Evolutionary conservation across 2,329 filamentous ascomycete species (phyloP).

Genomic region (Coniochaeta sp.): DNA sequence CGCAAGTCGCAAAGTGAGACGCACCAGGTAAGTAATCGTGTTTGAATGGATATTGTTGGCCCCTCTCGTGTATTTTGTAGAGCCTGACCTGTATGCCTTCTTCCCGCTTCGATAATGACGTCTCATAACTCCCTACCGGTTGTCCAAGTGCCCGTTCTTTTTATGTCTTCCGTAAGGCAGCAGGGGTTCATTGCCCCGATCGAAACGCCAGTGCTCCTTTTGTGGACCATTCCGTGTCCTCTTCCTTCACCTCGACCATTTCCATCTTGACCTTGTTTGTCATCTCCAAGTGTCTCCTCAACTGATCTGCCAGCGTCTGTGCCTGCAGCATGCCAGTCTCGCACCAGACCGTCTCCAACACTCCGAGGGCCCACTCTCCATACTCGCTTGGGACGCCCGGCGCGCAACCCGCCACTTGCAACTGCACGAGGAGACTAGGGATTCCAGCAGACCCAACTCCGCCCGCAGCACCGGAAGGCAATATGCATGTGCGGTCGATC

Average conservation of each 20-base stretch:
- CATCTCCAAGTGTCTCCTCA: not conserved
- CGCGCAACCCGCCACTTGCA: constrained; percentile 38
- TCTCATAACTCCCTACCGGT: not conserved
- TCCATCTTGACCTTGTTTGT: not conserved
- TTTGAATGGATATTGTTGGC: not conserved
- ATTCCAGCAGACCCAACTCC: constrained; percentile 40
- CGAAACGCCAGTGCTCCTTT: not conserved
- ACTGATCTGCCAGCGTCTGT: constrained; percentile 29
- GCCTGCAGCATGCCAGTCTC: constrained; percentile 45
- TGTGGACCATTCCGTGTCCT: not conserved
- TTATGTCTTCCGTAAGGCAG: not conserved
- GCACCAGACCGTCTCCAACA: constrained; percentile 40
- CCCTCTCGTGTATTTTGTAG: not conserved
- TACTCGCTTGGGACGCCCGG: constrained; percentile 33
- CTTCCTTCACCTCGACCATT: not conserved
- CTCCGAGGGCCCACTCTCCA: constrained; percentile 35
- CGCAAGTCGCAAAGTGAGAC: not conserved
- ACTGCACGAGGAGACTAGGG: constrained; percentile 39
- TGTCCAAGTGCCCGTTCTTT: not conserved
- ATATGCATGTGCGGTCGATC: constrained; percentile 21
- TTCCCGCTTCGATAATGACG: not conserved
- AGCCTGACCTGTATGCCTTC: not conserved
- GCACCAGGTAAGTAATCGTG: not conserved
- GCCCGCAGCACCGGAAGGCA: constrained; percentile 18
- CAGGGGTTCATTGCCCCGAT: not conserved